phyloP scores from a whole-genome alignment of 306 rosid species.

The Prunus campanulata region DNA sequence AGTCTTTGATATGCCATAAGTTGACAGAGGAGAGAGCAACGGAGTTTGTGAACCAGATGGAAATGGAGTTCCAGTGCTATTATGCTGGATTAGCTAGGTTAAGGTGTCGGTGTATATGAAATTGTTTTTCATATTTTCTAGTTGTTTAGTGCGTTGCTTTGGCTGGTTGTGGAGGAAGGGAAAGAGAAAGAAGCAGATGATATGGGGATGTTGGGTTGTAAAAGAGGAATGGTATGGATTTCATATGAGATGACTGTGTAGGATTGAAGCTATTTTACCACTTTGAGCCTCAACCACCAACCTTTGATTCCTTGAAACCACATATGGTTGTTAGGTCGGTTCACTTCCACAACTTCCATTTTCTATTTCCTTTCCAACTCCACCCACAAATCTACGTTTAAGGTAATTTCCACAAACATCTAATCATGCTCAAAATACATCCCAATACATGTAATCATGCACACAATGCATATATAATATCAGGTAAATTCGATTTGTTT shows the following conservation, averaged over 20 bases:
- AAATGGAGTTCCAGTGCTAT: background rate
- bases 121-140: background rate
- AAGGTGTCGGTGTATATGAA: background rate
- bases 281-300: background rate
- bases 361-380: too few relatives aligned
- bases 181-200: background rate
- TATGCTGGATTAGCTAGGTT: background rate
- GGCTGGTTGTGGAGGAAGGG: background rate
- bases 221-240: background rate
- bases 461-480: too few relatives aligned
- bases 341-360: background rate
- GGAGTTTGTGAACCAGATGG: background rate
- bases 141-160: background rate
- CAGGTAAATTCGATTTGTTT: too few relatives aligned
- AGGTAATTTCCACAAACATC: too few relatives aligned
- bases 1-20: slow-evolving; percentile 27
- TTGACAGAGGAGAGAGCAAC: background rate
- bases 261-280: background rate
- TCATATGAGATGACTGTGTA: background rate
- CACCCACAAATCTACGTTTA: too few relatives aligned
- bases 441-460: too few relatives aligned
- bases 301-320: background rate
- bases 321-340: background rate
- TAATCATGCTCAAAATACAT: too few relatives aligned
- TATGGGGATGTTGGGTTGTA: background rate